phyloP scores from a whole-genome alignment of 257 asterid genomes.

The Eucommia ulmoides region DNA sequence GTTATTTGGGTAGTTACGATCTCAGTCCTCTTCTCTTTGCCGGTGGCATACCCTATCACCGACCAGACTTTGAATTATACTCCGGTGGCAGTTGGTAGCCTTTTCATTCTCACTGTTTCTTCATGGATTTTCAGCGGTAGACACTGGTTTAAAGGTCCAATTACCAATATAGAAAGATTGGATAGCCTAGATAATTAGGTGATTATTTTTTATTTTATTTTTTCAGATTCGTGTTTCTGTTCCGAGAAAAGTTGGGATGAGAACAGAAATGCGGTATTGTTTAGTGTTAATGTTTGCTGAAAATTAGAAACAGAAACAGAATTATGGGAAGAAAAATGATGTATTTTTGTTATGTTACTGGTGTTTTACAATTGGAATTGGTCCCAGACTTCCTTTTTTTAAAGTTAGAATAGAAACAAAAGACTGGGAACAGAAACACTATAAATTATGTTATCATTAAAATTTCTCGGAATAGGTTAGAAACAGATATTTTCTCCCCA shows the following conservation, averaged over 20 bases:
- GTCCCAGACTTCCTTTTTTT: too few species aligned
- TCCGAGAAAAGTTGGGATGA: neutral
- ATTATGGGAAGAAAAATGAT: too few species aligned
- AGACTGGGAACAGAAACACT: too few species aligned
- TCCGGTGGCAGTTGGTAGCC: slow-evolving; percentile 93
- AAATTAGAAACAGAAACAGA: too few species aligned
- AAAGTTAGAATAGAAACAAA: too few species aligned
- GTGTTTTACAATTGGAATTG: too few species aligned
- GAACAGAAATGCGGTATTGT: neutral
- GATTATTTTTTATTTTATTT: too few species aligned
- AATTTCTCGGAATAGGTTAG: too few species aligned
- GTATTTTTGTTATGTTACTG: too few species aligned
- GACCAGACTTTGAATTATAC: slow-evolving; percentile 77
- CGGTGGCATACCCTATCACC: slow-evolving; percentile 72
- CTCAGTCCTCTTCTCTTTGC: slow-evolving; percentile 86
- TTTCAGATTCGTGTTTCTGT: neutral
- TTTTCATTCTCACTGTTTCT: slow-evolving; percentile 38
- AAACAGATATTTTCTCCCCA: too few species aligned
- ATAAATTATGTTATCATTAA: too few species aligned
- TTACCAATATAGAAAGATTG: slow-evolving; percentile 35
- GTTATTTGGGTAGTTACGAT: slow-evolving; percentile 80
- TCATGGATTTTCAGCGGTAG: slow-evolving; percentile 75
- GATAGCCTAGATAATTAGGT: neutral
- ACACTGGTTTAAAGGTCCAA: slow-evolving; percentile 92
- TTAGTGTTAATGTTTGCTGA: too few species aligned